Conservation (phyloP, 2,329 filamentous ascomycete genomes). For the Xylaria sp. region DNA sequence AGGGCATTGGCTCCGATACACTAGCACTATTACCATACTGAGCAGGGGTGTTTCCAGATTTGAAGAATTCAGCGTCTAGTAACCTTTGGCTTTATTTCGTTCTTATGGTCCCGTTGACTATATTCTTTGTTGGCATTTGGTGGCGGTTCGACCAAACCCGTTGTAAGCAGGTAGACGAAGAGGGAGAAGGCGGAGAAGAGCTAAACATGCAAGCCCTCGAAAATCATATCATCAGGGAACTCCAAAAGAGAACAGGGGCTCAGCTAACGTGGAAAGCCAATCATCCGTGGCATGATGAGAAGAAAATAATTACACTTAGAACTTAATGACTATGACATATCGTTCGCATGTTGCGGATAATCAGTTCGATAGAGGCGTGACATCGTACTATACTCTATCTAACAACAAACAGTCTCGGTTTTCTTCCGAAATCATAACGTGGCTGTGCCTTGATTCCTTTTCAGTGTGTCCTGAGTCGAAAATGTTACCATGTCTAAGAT, state of each 20-base stretch:
- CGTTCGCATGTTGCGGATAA: neutral
- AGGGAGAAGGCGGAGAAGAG: constrained; percentile 9
- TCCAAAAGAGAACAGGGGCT: constrained; percentile 19
- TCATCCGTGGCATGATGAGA: neutral
- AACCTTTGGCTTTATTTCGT: constrained; percentile 24
- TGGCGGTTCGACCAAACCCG: constrained; percentile 8
- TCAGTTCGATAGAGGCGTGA: neutral
- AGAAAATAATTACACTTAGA: neutral
- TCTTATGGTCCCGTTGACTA: constrained; percentile 14
- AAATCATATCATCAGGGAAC: constrained; percentile 10
- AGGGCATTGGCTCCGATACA: neutral
- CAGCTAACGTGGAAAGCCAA: constrained; percentile 14
- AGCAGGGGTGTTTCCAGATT: neutral
- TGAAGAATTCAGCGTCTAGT: constrained; percentile 12
- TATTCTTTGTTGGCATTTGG: constrained; percentile 16
- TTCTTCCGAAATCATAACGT: neutral
- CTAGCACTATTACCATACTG: neutral
- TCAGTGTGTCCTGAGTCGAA: constrained; percentile 3
- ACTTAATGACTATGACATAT: neutral
- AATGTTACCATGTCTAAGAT: constrained; percentile 24
- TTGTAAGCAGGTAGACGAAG: constrained; percentile 11
- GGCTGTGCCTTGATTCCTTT: neutral
- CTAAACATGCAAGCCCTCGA: constrained; percentile 20
- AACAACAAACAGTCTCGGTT: neutral
- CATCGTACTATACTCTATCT: neutral